A percentile compares a stretch with the other conserved stretches of the same genome.
Conservation (phyloP, 192 early-diverging fungal species). For the Rhizophlyctis rosea region DNA sequence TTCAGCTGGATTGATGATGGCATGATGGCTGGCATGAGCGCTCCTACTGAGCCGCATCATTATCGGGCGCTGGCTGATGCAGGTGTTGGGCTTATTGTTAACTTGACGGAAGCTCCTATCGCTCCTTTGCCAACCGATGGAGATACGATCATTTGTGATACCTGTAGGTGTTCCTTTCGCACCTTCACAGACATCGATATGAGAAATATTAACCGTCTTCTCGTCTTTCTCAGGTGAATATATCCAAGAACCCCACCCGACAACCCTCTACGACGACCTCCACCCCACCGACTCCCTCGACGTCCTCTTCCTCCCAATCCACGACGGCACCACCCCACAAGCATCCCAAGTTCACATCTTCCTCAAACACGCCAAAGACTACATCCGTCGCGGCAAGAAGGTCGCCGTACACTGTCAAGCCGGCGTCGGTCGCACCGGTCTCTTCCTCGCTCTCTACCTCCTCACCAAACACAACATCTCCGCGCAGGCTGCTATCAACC, state of each 20-base stretch:
- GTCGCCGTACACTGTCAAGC: slow-evolving; percentile 53
- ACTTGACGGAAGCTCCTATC: slow-evolving; percentile 42
- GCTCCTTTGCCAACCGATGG: slow-evolving; percentile 6
- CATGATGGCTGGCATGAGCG: slow-evolving; percentile 39
- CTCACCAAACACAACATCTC: slow-evolving; percentile 43
- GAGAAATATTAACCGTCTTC: background rate
- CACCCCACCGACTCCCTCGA: slow-evolving; percentile 13
- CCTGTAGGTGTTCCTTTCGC: slow-evolving; percentile 19
- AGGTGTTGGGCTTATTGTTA: slow-evolving; percentile 44
- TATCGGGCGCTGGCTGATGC: slow-evolving; percentile 29
- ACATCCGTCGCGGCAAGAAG: slow-evolving; percentile 31
- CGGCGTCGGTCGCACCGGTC: slow-evolving; percentile 49
- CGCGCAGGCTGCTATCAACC: slow-evolving; percentile 32
- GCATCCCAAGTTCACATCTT: slow-evolving; percentile 36
- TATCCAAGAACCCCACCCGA: slow-evolving; percentile 21
- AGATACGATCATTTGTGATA: background rate
- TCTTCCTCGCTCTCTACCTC: slow-evolving; percentile 45
- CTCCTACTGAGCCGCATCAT: slow-evolving; percentile 38
- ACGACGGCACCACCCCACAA: slow-evolving; percentile 41
- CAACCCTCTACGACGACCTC: slow-evolving; percentile 42
- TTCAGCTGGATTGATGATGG: slow-evolving; percentile 44
- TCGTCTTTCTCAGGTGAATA: slow-evolving; percentile 17
- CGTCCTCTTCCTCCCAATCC: slow-evolving; percentile 45
- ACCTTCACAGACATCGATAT: background rate
- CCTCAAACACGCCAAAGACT: slow-evolving; percentile 23